Conservation (phyloP, 164 flowering plant genomes). For the Aristolochia californica region DNA sequence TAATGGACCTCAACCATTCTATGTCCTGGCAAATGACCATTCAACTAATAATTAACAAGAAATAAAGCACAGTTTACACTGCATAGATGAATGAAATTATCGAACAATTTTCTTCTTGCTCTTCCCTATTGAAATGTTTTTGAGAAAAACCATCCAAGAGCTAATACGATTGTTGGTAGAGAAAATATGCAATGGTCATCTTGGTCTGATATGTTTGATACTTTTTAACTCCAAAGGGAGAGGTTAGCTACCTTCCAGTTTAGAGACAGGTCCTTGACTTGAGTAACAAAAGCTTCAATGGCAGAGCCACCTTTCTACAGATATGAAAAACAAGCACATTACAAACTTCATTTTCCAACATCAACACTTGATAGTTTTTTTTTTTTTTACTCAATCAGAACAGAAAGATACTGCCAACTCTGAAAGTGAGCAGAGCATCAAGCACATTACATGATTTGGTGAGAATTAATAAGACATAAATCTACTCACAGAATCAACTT, state of each 20-base stretch:
- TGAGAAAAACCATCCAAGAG: background rate
- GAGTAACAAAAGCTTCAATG: conserved; percentile 41
- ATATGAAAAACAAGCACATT: too few relatives aligned
- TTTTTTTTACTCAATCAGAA: background rate
- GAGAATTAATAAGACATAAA: too few relatives aligned
- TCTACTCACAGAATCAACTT: conserved; percentile 36
- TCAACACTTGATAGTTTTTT: too few relatives aligned
- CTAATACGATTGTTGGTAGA: conserved; percentile 7
- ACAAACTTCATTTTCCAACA: too few relatives aligned
- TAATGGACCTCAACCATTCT: conserved; percentile 64
- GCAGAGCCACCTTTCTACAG: conserved; percentile 55
- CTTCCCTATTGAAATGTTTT: background rate
- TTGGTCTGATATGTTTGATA: background rate
- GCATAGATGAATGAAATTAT: background rate
- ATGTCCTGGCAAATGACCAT: conserved; percentile 40
- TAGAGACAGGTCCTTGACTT: conserved; percentile 44
- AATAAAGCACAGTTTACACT: background rate
- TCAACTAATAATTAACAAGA: conserved; percentile 1
- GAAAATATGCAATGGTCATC: background rate
- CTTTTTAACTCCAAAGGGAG: background rate
- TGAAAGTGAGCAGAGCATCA: background rate
- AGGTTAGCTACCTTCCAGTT: conserved; percentile 51
- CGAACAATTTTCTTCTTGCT: background rate
- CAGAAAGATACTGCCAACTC: too few relatives aligned
- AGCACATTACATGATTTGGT: background rate